Evolutionary conservation across 1,284 basidiomycete species (phyloP).

Genomic region (Meira miltonrushii): DNA sequence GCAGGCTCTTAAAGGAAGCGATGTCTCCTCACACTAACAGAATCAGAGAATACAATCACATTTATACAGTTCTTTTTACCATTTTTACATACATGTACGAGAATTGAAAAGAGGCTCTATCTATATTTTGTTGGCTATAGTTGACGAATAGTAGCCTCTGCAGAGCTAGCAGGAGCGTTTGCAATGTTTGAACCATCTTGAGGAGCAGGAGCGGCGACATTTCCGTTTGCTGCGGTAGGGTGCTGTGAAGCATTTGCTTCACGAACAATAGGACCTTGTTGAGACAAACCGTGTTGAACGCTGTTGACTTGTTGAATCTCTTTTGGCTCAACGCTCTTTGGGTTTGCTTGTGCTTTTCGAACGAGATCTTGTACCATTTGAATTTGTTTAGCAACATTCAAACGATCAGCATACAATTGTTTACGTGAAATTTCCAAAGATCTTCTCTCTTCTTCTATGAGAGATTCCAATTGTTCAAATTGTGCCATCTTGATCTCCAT

Average conservation of each 20-base stretch:
- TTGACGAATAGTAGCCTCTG: too few species aligned
- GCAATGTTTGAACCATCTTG: too few species aligned
- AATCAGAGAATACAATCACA: too few species aligned
- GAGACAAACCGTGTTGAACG: constrained; percentile 36
- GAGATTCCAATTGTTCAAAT: constrained; percentile 46
- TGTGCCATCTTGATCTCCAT: constrained; percentile 61
- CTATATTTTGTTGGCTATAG: too few species aligned
- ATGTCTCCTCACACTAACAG: too few species aligned
- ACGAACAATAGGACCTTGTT: constrained; percentile 45
- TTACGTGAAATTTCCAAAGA: constrained; percentile 39
- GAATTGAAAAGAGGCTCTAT: too few species aligned
- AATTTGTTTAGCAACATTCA: constrained; percentile 46
- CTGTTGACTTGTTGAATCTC: constrained; percentile 31
- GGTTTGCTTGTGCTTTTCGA: constrained; percentile 34
- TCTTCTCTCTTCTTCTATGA: constrained; percentile 46
- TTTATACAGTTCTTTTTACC: too few species aligned
- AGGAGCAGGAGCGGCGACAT: too few species aligned
- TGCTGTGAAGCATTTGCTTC: constrained; percentile 1
- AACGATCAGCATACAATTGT: constrained; percentile 45
- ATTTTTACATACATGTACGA: too few species aligned
- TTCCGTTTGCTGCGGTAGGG: too few species aligned
- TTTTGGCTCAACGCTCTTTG: constrained; percentile 27
- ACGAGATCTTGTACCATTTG: constrained; percentile 45
- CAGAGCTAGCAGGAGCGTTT: too few species aligned
- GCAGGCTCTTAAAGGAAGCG: too few species aligned